Evolutionary conservation across 2,329 filamentous ascomycete genomes (phyloP), one percentile per base, ranked within the genome.

Genomic region (Cladophialophora chaetospira): DNA sequence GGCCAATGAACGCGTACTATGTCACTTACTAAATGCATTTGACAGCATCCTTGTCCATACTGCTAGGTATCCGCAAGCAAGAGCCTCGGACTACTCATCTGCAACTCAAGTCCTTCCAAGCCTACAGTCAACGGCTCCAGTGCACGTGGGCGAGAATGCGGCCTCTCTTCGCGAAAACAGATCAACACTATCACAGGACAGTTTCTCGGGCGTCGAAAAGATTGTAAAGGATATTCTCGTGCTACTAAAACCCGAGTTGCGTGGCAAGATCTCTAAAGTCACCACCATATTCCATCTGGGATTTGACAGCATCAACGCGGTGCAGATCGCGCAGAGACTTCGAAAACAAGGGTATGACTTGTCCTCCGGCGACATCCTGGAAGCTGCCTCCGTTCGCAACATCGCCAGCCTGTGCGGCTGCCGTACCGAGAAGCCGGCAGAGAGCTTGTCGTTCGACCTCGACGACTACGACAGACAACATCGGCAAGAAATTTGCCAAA

Each of bases 221-320:
- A 17, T 52, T 8, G 40, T 59, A 19, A 47, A 44, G 28, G 44
- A 57, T 23, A 49, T 58, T n/a, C 53, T 63, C 21, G 44, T 44
- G 8, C 40, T 53, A 31, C 44, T 63, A 19, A 58, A 59, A 40
- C 49, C 53, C 9, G 53, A 44, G 13, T 4, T 40, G 13, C 40
- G 33, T 11, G 11, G 23, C 2, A 35, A 21, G 5, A 46, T 62
- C 10, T 53, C 23, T 51, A 62, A 49, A 45, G 25, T 80, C 8
- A 90, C 85, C 0, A 91, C 89, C 0, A 90, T 97, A 46, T 96
- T 93, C 66, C 85, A 88, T 56, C 82, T 96, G n/a, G 93, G 93
- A 0, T 76, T 97, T 3, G 92, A 97, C 71, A 97, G 92, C 69
- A 94, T 97, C 66, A 92, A 88, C 58, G 89, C 91, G 0, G 79